These are phyloP conservation scores for Pleurotus cornucopiae DNA, from an alignment of 768 basidiomycete genomes.

Conservation along the genomic window DNA sequence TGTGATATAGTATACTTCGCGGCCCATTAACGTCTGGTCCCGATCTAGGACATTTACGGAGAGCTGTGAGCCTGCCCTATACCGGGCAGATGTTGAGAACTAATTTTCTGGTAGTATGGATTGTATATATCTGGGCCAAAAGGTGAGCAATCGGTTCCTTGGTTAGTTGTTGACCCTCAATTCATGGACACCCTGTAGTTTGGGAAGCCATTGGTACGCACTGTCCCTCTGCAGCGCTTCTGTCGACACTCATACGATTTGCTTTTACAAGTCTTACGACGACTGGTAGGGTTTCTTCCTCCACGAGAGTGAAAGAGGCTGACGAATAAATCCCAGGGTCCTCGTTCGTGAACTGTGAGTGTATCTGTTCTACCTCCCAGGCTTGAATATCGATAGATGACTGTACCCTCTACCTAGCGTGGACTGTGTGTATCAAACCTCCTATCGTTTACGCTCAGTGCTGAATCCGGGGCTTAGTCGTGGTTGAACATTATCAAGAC, in stretches of 20 bases:
- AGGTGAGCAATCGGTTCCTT: conserved; percentile 41
- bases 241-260: conserved; percentile 6
- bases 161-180: not conserved
- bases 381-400: not conserved
- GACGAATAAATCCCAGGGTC: conserved; percentile 38
- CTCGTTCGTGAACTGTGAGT: conserved; percentile 73
- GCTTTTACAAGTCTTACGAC: conserved; percentile 45
- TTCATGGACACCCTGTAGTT: conserved; percentile 36
- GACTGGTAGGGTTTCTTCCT: conserved; percentile 37
- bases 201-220: conserved; percentile 68
- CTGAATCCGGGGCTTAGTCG: conserved; percentile 38
- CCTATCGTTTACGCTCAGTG: not conserved
- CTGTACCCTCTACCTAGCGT: conserved; percentile 38
- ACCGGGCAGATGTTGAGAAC: not conserved
- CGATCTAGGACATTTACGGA: conserved; percentile 89
- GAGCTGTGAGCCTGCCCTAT: conserved; percentile 57
- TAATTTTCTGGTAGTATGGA: conserved; percentile 62
- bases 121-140: conserved; percentile 94
- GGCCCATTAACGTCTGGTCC: not conserved
- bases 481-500: conserved; percentile 65
- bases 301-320: not conserved
- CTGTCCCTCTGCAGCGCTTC: not conserved
- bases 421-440: conserved; percentile 51
- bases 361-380: not conserved
- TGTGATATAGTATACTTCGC: conserved; percentile 9